Percentiles rank a stretch among this genome's conserved stretches.
Conservation (phyloP, 371 early-diverging fungal genomes). For the Saksenaea oblongispora region DNA sequence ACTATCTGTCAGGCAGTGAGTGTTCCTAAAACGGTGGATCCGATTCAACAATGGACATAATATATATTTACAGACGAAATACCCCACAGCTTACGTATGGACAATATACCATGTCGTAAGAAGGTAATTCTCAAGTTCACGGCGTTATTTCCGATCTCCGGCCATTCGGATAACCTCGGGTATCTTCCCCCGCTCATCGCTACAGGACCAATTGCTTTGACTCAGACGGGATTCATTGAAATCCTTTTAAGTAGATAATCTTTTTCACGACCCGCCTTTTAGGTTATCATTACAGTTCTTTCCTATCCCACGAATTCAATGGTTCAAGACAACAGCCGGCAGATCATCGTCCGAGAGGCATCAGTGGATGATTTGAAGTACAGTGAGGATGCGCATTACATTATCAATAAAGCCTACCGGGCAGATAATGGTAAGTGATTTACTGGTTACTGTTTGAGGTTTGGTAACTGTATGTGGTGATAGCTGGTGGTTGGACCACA, state of each 20-base stretch:
- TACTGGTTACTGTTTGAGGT: not conserved
- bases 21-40: conserved; percentile 5
- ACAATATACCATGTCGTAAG: no score
- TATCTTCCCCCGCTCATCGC: no score
- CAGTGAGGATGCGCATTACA: conserved; percentile 6
- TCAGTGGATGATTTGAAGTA: conserved; percentile 17
- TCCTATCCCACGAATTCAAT: conserved; percentile 6
- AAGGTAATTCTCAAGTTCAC: not conserved
- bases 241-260: not conserved
- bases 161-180: no score
- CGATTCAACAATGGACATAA: not conserved
- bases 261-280: not conserved
- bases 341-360: conserved; percentile 21
- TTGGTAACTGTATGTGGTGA: not conserved
- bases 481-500: conserved; percentile 46
- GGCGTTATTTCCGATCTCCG: not conserved
- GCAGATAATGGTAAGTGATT: conserved; percentile 7
- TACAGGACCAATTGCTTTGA: not conserved
- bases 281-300: not conserved
- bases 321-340: conserved; percentile 9
- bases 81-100: no score
- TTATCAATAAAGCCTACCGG: conserved; percentile 24
- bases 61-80: no score
- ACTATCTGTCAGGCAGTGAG: conserved; percentile 33
- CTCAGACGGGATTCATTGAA: not conserved